Evolutionary conservation across 2,329 filamentous ascomycete species (phyloP), one percentile per base, ranked within the genome.

Genomic region (Pseudodiploospora longispora): DNA sequence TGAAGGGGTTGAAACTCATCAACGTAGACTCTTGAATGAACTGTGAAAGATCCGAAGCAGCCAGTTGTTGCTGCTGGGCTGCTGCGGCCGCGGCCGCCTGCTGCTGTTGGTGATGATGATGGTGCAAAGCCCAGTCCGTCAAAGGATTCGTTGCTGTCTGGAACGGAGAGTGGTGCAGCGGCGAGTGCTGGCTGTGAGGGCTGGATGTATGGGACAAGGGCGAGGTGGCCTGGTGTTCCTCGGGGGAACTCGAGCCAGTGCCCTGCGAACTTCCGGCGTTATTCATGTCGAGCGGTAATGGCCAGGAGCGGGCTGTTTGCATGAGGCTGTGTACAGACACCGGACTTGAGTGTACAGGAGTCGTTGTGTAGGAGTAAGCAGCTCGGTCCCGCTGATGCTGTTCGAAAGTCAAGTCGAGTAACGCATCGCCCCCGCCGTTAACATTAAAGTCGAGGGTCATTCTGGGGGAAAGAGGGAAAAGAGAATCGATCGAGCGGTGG

Each of bases 81-180:
- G 52, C 5, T 49, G 50, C 27, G 52, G 51, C 2, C 57, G 51
- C 9, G 9, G 47, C 43, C 47, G 64, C 64, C 36, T 57, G 59
- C 35, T 58, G 61, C 41, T 60, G 59, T 2, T 61, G 57, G 8
- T 71, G 70, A 53, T 72, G 73, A 41, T 74, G 71, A 50, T 76
- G 73, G 44, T 76, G 72, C 41, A 83, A 70, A 27, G 78, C 72
- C 78, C 79, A 83, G 63, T 82, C 77, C 38, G 76, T 75, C 50
- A 83, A 60, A 10, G 72, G 66, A 55, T 76, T 76, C 43, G 67
- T 63, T 36, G 70, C 60, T 39, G 68, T 62, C 55, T 74, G 72
- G 57, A 72, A 78, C 4, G 76, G 75, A 51, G 76, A 79, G 30
- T 74, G 72, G 47, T 77, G 72, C 47, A 72, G 52, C 9, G 70